phyloP scores from a whole-genome alignment of 1,284 basidiomycete genomes.

The Cryptococcus sp. region DNA sequence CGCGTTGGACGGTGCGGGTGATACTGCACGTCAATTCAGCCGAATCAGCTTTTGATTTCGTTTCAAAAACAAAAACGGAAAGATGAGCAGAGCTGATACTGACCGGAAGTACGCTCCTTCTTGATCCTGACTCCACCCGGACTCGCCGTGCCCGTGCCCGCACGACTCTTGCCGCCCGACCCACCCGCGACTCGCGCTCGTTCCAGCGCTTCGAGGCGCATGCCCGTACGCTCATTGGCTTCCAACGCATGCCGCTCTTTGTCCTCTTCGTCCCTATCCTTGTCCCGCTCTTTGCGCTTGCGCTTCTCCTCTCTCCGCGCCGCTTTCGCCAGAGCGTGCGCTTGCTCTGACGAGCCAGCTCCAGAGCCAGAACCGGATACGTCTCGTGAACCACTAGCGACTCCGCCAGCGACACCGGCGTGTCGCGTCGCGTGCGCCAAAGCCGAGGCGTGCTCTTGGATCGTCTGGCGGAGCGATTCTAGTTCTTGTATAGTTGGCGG shows the following conservation, averaged over 20 bases:
- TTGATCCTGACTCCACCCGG: slow-evolving; percentile 35
- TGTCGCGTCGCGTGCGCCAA: slow-evolving; percentile 54
- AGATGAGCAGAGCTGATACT: slow-evolving; percentile 10
- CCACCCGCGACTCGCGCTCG: slow-evolving; percentile 15
- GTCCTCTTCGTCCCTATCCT: slow-evolving; percentile 53
- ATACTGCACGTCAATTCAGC: slow-evolving; percentile 16
- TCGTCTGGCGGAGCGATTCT: slow-evolving; percentile 63
- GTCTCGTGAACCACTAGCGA: slow-evolving; percentile 60
- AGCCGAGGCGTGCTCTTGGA: slow-evolving; percentile 61
- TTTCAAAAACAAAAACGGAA: not conserved
- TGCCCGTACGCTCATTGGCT: slow-evolving; percentile 32
- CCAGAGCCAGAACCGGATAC: not conserved
- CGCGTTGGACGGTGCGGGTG: slow-evolving; percentile 46
- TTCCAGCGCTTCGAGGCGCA: slow-evolving; percentile 39
- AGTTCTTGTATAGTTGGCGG: slow-evolving; percentile 73
- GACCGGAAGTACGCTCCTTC: slow-evolving; percentile 42
- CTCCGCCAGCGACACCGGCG: slow-evolving; percentile 56
- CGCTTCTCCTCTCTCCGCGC: slow-evolving; percentile 67
- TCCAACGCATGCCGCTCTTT: slow-evolving; percentile 58
- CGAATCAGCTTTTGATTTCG: not conserved
- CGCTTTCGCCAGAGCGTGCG: slow-evolving; percentile 52
- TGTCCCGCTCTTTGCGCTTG: slow-evolving; percentile 63
- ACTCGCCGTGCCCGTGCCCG: slow-evolving; percentile 16
- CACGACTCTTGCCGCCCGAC: slow-evolving; percentile 13
- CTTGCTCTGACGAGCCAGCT: slow-evolving; percentile 6